Percentiles rank a stretch among this genome's conserved stretches.
phyloP scores from a whole-genome alignment of 2,329 filamentous ascomycete genomes.

The Myriosclerotinia curreyana region DNA sequence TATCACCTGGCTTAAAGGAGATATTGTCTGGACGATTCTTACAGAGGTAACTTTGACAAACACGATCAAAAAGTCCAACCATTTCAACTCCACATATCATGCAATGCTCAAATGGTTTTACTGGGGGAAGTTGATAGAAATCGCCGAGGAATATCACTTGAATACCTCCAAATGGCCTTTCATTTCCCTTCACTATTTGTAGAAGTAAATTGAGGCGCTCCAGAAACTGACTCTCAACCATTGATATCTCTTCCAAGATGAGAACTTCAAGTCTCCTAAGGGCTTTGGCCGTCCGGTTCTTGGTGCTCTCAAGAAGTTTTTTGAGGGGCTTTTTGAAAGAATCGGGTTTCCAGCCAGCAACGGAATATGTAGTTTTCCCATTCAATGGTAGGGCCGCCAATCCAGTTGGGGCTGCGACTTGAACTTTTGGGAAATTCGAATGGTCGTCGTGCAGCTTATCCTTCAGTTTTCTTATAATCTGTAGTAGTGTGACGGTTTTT shows the following conservation, averaged over 20 bases:
- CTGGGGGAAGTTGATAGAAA: conserved; percentile 37
- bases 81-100: conserved; percentile 31
- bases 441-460: neutral
- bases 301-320: conserved; percentile 20
- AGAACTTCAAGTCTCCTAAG: conserved; percentile 27
- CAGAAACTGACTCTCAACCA: conserved; percentile 36
- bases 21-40: neutral
- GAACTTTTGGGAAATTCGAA: conserved; percentile 12
- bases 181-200: conserved; percentile 21
- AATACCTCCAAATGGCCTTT: conserved; percentile 32
- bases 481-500: conserved; percentile 33
- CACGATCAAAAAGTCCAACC: conserved; percentile 10
- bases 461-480: conserved; percentile 26
- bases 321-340: conserved; percentile 26
- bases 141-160: conserved; percentile 37
- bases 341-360: conserved; percentile 34
- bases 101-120: conserved; percentile 34
- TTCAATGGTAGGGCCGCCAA: conserved; percentile 34
- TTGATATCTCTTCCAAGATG: conserved; percentile 36
- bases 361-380: conserved; percentile 34
- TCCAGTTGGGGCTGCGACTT: conserved; percentile 36
- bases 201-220: conserved; percentile 32
- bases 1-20: conserved; percentile 26
- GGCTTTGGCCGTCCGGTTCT: conserved; percentile 12
- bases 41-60: conserved; percentile 23